Base-by-base conservation (phyloP, 2,329 filamentous ascomycete genomes). In the Fusarium albidum region DNA sequence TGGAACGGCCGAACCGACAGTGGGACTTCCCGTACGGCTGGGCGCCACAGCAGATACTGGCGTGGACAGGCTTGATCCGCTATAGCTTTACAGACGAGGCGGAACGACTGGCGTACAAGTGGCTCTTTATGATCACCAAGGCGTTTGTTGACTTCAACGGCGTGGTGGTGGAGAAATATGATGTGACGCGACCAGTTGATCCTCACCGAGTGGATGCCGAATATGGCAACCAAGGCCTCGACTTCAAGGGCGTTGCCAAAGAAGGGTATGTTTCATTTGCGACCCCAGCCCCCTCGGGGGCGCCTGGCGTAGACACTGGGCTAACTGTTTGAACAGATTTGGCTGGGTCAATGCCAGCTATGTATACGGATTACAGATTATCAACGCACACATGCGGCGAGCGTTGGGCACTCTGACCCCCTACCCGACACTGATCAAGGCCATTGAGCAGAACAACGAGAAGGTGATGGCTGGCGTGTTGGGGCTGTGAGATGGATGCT, bases 271-370 rank as follows among this genome's bases (percentile, higher is more conserved):
- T 57, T 48, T 13, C 10, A 43, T 33, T 21, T 21, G 21, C 21
- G n/a, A n/a, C n/a, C n/a, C n/a, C n/a, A n/a, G n/a, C n/a, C 25
- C 10, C 26, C 3, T 6, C 14, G 18, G 9, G 6, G 12, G 41
- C 29, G 4, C 21, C 28, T n/a, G 28, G 9, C 8, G 32, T 34
- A 26, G 42, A 34, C 21, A n/a, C 33, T 6, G 29, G 58, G 54
- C 71, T 76, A 57, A 76, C 64, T 21, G 12, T 27, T 41, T 40
- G 6, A 9, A 28, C 69, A 96, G 94, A 52, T 99, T 99, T 70
- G 95, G 94, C 45, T 99, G 95, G 95, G 95, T 98, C 68, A 99
- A 99, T 71, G 94, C 95, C 68, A 97, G 93, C 71, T 99, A 96
- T 72, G 90, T 98, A 51, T 96, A 96, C 69, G 95, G 94, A 33